Percentiles rank a stretch among this genome's conserved stretches.
Conservation (phyloP, 768 basidiomycete species). For the Tephrocybe sp. region DNA sequence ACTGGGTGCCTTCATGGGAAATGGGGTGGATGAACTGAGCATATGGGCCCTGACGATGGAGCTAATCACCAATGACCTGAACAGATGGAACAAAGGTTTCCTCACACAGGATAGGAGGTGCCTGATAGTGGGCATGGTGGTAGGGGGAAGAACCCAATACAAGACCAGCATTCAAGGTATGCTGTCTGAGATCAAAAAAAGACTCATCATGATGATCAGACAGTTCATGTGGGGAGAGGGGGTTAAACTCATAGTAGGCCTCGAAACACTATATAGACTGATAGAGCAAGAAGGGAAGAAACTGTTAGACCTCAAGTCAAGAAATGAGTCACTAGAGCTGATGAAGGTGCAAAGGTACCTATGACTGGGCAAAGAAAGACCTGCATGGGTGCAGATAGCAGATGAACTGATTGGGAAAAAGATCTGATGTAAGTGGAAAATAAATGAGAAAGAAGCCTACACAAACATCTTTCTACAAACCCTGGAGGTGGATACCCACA, state of each 20-base stretch:
- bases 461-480: background rate
- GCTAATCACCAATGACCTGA: slow-evolving; percentile 22
- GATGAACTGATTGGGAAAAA: background rate
- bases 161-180: slow-evolving; percentile 35
- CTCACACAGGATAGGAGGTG: slow-evolving; percentile 29
- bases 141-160: slow-evolving; percentile 35
- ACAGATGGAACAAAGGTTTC: slow-evolving; percentile 23
- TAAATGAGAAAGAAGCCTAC: background rate
- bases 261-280: background rate
- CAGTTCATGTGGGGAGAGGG: background rate
- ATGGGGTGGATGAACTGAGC: slow-evolving; percentile 16
- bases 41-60: slow-evolving; percentile 29
- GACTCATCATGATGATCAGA: slow-evolving; percentile 13
- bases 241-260: background rate
- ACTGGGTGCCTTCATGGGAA: slow-evolving; percentile 34
- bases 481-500: background rate
- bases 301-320: background rate
- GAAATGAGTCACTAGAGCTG: slow-evolving; percentile 1
- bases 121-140: slow-evolving; percentile 24
- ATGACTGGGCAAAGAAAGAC: background rate
- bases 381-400: background rate
- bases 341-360: slow-evolving; percentile 1
- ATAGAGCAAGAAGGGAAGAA: background rate
- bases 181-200: slow-evolving; percentile 24
- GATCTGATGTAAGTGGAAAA: slow-evolving; percentile 12